phyloP scores from a whole-genome alignment of 352 stramenopile genomes.

The Phytophthora fragariae region DNA sequence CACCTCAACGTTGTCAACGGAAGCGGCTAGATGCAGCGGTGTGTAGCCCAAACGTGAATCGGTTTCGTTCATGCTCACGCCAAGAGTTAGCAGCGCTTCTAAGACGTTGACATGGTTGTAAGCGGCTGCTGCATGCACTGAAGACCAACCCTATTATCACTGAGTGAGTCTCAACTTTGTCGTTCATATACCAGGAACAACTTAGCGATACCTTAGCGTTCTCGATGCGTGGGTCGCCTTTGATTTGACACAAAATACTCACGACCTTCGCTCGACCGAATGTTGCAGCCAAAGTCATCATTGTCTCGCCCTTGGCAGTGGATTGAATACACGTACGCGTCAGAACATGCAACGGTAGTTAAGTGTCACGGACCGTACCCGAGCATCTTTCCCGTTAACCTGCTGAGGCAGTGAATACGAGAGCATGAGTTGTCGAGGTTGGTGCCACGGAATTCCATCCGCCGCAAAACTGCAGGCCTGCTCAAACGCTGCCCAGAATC shows the following conservation, averaged over 20 bases:
- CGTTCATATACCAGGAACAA: not conserved
- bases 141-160: slow-evolving; percentile 55
- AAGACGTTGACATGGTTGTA: slow-evolving; percentile 63
- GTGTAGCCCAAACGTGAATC: slow-evolving; percentile 67
- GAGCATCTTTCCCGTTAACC: slow-evolving; percentile 64
- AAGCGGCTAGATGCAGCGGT: slow-evolving; percentile 63
- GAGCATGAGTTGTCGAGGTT: slow-evolving; percentile 60
- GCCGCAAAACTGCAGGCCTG: slow-evolving; percentile 52
- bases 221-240: slow-evolving; percentile 60
- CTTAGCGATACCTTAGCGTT: slow-evolving; percentile 61
- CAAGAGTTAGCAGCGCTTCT: slow-evolving; percentile 50
- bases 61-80: slow-evolving; percentile 51
- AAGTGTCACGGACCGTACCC: slow-evolving; percentile 27
- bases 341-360: not conserved
- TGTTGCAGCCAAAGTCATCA: slow-evolving; percentile 68
- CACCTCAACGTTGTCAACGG: slow-evolving; percentile 63
- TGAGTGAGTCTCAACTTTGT: not conserved
- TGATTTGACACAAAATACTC: slow-evolving; percentile 72
- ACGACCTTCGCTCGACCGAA: slow-evolving; percentile 58
- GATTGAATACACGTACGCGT: not conserved
- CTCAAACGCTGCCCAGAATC: slow-evolving; percentile 70
- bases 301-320: slow-evolving; percentile 63
- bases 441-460: slow-evolving; percentile 44
- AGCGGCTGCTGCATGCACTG: slow-evolving; percentile 62
- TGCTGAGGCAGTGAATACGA: slow-evolving; percentile 69